Evolutionary conservation across 139 green algal species (phyloP), one percentile per base, ranked within the genome.

Genomic region (Chlorella sorokiniana): DNA sequence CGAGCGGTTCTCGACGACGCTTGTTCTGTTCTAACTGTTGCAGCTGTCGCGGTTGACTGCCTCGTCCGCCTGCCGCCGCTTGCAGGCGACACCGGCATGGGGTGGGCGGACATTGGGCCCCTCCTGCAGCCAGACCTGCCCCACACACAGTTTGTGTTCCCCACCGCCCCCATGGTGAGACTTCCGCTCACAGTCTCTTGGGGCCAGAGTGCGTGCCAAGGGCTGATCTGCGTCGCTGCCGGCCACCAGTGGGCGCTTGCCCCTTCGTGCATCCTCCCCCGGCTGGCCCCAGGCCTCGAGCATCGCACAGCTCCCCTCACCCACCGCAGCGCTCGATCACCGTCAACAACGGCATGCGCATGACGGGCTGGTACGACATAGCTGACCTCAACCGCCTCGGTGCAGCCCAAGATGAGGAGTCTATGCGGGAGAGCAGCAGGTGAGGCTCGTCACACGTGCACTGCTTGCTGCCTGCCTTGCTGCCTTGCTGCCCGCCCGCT

Each of bases 311-410:
- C 52, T 4, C 8, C 35, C 31, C 64, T 71, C 64, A 22, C 33
- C 40, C 25, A 3, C 11, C 16, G 59, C 75, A 81, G 64, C 65
- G 78, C 1, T 54, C 78, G 23, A 83, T 83, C 37, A 83, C 78
- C 3, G 27, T 84, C 62, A 88, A 88, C 70, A 54, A 52, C n/a
- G 84, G 84, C 67, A 76, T 79, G 62, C 69, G 29, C 18, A 80
- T 78, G 48, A 37, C 84, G 10, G 84, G 79, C 9, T 88, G 84
- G 84, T 88, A 82, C 62, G 84, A 88, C 69, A 88, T 88, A 29
- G 72, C 74, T 5, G 37, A 33, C 31, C 42, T 88, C 31, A 80
- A 88, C 73, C 41, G 63, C 23, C 9, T 81, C 0, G 37, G n/a
- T 10, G 65, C 33, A 16, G 54, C 63, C 7, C 48, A 81, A 31